Base-by-base conservation (phyloP, 75 land plant species). In the Chamaecyparis obtusa region DNA sequence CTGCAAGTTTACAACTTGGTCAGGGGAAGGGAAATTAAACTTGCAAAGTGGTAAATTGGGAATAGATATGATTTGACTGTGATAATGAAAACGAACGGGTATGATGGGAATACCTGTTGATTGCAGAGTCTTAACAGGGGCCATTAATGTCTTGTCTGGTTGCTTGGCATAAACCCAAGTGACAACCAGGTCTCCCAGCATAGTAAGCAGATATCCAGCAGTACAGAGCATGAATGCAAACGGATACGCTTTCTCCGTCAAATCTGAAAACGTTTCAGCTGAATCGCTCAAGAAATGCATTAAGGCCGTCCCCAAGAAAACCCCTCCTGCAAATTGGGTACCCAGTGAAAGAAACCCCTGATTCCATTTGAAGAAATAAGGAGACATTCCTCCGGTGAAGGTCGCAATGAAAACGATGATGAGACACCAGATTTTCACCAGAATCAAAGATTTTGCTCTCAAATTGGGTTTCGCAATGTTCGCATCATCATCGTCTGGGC, bases 211-310 rank as follows among this genome's bases (percentile, higher is more conserved):
- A 51, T 51, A 51, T 14, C 55, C 55, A 0, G 16, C 55, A 51
- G 55, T 84, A 19, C 94, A 91, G 79, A 97, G 90, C 99, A 96
- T 97, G 87, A 90, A 96, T 1, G 98, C 96, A 48, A 97, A 97
- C 8, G 98, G 95, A 64, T 97, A 97, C 14, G 84, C 85, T 44
- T 85, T 87, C 17, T 71, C 71, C 0, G 95, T 94, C 80, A 93
- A 85, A 19, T 89, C 89, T 83, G 27, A 86, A 75, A 97, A 95
- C 1, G 95, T 95, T 64, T 84, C 83, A 41, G 92, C 87, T 0
- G 99, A 86, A 84, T 97, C 99, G 83, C 87, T 72, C 17, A 97
- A 87, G 84, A 96, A 97, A 86, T 97, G 99, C 90, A 97, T 93
- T 90, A 44, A 51, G 16, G 55, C 16, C 15, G 55, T 51, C 16